A percentile compares a stretch with the other conserved stretches of the same genome.
phyloP scores from a whole-genome alignment of 441 rosid species.

The Euphorbia corollata region DNA sequence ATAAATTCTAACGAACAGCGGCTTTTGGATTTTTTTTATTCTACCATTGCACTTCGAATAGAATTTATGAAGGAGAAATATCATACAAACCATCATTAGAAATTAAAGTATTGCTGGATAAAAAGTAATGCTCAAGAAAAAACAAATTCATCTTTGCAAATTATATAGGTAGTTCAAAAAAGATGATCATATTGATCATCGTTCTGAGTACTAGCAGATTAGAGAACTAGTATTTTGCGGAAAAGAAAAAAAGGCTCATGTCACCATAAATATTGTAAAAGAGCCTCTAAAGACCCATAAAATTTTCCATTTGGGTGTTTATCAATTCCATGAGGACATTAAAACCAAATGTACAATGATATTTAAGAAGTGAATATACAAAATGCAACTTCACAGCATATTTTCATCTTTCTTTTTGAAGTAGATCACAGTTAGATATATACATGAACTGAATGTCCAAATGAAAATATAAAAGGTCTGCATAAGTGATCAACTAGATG shows the following conservation, averaged over 20 bases:
- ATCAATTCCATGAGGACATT: not conserved
- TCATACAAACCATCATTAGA: not conserved
- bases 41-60: not conserved
- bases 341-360: not conserved
- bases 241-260: not conserved
- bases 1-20: not conserved
- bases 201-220: not conserved
- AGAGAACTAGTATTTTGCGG: not conserved
- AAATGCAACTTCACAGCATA: not conserved
- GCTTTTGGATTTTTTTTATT: not conserved
- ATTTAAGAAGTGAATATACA: not conserved
- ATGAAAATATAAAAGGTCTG: not conserved
- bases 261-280: not conserved
- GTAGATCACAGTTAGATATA: not conserved
- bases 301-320: not conserved
- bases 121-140: not conserved
- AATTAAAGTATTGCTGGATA: not conserved
- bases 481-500: not conserved
- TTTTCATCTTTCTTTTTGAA: not conserved
- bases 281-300: not conserved
- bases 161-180: not conserved
- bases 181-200: not conserved
- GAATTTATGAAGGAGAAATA: not conserved
- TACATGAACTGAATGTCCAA: not conserved
- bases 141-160: slow-evolving; percentile 3